Conservation (phyloP, 441 rosid species). For the Syzygium malaccense region DNA sequence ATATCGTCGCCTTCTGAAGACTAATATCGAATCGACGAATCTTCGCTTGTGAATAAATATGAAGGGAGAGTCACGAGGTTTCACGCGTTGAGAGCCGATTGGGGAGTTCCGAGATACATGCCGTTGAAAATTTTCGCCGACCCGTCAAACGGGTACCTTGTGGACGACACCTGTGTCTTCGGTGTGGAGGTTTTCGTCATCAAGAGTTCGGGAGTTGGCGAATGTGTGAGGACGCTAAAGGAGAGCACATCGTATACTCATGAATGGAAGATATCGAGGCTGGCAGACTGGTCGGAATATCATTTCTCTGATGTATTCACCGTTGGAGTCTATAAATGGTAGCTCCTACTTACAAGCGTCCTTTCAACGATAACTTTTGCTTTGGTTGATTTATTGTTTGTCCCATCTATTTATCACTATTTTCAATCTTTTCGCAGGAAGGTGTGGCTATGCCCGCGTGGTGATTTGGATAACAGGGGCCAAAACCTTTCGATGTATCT, state of each 20-base stretch:
- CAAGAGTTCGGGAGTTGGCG: background rate
- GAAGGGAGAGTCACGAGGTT: background rate
- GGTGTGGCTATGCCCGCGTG: background rate
- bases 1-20: background rate
- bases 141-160: background rate
- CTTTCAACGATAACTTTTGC: background rate
- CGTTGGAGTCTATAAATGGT: background rate
- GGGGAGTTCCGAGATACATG: background rate
- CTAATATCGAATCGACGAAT: background rate
- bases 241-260: background rate
- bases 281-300: fast-evolving
- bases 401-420: background rate
- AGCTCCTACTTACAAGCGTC: background rate
- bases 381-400: fast-evolving
- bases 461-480: background rate
- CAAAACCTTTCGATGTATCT: background rate
- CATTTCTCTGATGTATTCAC: fast-evolving
- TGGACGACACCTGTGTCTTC: background rate
- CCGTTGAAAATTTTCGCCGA: background rate
- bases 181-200: background rate
- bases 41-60: background rate
- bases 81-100: background rate
- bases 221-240: background rate
- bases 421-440: background rate
- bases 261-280: background rate